Base-by-base conservation (phyloP, 768 basidiomycete species). In the Xerocomus brunneocitrinus region DNA sequence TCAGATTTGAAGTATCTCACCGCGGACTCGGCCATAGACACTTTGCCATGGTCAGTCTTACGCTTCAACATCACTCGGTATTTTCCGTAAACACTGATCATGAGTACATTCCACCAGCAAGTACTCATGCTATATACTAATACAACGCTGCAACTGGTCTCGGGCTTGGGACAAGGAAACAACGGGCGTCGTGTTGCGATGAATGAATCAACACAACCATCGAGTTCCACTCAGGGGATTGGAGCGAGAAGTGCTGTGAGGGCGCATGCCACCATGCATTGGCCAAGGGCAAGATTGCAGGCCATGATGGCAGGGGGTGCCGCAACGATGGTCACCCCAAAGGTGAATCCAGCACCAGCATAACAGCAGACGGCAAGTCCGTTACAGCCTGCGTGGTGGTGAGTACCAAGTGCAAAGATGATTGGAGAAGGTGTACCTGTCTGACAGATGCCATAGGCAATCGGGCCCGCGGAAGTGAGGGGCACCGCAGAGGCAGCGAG, bases 181-280 rank as follows among this genome's bases (percentile, higher is more conserved):
- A 24, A 40, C 8, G 4, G 34, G 34, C 30, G 12, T 32, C 9
- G 6, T 10, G 32, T 32, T 12, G 19, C 3, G 35, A 47, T 27
- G 7, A 8, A 27, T 8, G 19, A 22, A 19, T 19, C 19, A 16
- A 46, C 8, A 24, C 25, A 12, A 13, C 39, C 36, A 2, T 19
- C 19, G 19, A 19, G 19, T 19, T 19, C 10, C 19, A 14, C 27
- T 67, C 52, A 70, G 13, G 58, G 67, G n/a, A 28, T 62, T 4
- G 67, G 69, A 2, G 62, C 56, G 27, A 66, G 0, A 31, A 67
- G 57, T 1, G 61, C 61, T 0, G 36, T 34, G 6, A n/a, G 16
- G 1, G 65, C 67, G 10, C 67, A 68, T 2, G 63, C 48, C 0
- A 48, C 60, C 67, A 65, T 69, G 36, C 67, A 68, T 0, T 50